Conservation (phyloP, 164 flowering plant species). For the Amborella trichopoda region DNA sequence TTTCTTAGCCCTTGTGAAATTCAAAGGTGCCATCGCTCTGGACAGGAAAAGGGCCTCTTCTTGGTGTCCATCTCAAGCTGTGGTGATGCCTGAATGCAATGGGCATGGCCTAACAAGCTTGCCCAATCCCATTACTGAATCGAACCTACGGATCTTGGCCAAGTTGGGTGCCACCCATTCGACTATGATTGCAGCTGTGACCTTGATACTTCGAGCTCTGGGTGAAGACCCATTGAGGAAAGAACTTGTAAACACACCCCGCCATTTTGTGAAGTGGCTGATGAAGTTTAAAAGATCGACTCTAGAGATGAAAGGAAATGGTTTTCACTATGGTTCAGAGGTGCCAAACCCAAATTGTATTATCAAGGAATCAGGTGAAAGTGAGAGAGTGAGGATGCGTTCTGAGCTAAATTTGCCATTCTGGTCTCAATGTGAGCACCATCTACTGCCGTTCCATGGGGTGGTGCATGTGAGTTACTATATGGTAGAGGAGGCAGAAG, state of each 20-base stretch:
- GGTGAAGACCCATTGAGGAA: constrained; percentile 81
- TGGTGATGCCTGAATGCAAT: constrained; percentile 12
- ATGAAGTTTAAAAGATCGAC: constrained; percentile 54
- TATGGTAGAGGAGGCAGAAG: constrained; percentile 16
- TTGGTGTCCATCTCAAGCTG: constrained; percentile 65
- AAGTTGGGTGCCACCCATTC: constrained; percentile 20
- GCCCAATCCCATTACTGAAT: constrained; percentile 7
- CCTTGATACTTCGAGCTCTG: constrained; percentile 46
- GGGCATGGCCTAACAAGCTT: constrained; percentile 14
- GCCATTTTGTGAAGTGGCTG: constrained; percentile 73
- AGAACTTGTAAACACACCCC: constrained; percentile 68
- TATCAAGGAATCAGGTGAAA: too few species aligned
- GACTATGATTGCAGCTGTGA: constrained; percentile 49
- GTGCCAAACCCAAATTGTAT: too few species aligned
- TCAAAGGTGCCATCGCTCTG: constrained; percentile 40
- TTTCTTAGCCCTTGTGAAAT: constrained; percentile 52
- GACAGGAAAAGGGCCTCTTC: too few species aligned
- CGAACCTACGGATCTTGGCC: constrained; percentile 13
- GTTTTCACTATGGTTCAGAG: constrained; percentile 15
- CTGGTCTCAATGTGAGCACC: constrained; percentile 97
- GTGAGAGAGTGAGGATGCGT: constrained; percentile 18
- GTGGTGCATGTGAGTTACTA: constrained; percentile 79
- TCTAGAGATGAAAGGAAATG: constrained; percentile 48
- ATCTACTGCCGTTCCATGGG: constrained; percentile 90
- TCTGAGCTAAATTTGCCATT: constrained; percentile 61